Percentiles rank a stretch among this genome's conserved stretches.
phyloP scores from a whole-genome alignment of 768 basidiomycete species.

The Mycena kentingensis region DNA sequence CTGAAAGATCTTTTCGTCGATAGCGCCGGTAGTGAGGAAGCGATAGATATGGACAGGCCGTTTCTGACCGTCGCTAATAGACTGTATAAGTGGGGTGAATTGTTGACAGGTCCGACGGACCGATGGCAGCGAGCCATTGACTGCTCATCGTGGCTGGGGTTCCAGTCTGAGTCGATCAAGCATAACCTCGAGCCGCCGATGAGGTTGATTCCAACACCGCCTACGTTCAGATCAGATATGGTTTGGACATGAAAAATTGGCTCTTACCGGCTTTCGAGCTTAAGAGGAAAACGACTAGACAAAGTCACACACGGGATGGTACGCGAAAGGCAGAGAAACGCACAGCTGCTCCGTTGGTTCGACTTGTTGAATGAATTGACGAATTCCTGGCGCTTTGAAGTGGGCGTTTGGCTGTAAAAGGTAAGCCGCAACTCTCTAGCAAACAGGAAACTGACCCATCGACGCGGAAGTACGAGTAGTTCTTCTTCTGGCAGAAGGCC shows the following conservation, averaged over 20 bases:
- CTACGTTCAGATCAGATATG: conserved; percentile 34
- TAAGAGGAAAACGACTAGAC: conserved; percentile 81
- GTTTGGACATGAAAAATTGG: background rate
- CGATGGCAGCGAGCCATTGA: conserved; percentile 97
- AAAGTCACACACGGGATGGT: background rate
- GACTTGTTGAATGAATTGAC: conserved; percentile 89
- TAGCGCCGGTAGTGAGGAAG: conserved; percentile 78
- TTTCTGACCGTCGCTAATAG: conserved; percentile 87
- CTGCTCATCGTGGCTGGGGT: conserved; percentile 92
- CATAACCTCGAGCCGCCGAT: conserved; percentile 87
- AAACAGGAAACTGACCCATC: conserved; percentile 64
- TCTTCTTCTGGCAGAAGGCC: conserved; percentile 73
- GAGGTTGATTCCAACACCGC: conserved; percentile 91
- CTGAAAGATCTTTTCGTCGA: conserved; percentile 94
- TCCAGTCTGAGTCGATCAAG: conserved; percentile 92
- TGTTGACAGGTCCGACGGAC: conserved; percentile 42
- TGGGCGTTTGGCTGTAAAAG: conserved; percentile 66
- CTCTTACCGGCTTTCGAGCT: conserved; percentile 80
- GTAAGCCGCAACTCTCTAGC: conserved; percentile 1
- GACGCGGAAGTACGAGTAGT: conserved; percentile 79
- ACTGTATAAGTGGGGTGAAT: conserved; percentile 15
- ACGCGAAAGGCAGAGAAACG: conserved; percentile 27
- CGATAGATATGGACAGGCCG: conserved; percentile 88
- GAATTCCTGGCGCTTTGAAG: conserved; percentile 77
- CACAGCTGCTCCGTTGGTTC: conserved; percentile 71